A percentile compares a stretch with the other conserved stretches of the same genome.
phyloP scores from a whole-genome alignment of 2,329 filamentous ascomycete genomes.

The Fusarium sublunatum region DNA sequence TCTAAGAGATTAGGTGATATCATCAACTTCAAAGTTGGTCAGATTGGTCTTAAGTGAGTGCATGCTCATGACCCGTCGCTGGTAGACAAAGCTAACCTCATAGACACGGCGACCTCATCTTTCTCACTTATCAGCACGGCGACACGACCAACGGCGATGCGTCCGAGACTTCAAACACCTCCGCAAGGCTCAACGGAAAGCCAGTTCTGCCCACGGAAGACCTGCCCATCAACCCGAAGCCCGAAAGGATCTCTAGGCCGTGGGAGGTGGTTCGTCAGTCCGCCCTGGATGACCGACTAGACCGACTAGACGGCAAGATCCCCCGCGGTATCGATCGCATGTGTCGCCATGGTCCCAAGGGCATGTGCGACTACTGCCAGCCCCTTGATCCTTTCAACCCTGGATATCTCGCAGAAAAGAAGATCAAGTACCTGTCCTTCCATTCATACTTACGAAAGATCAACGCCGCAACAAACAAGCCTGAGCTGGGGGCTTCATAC shows the following conservation, averaged over 20 bases:
- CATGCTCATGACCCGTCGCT: background rate
- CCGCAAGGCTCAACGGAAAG: conserved; percentile 82
- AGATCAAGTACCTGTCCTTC: conserved; percentile 98
- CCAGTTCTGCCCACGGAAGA: conserved; percentile 77
- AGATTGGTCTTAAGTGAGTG: conserved; percentile 69
- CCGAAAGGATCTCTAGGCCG: conserved; percentile 58
- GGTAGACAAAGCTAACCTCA: conserved; percentile 10
- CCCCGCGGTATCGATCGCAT: conserved; percentile 82
- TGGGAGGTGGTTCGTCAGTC: conserved; percentile 96
- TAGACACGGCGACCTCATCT: conserved; percentile 89
- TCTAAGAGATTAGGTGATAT: conserved; percentile 70
- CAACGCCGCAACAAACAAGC: conserved; percentile 96
- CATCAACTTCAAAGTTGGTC: conserved; percentile 63
- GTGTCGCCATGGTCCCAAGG: conserved; percentile 95
- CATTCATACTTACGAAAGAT: conserved; percentile 94
- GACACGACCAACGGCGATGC: conserved; percentile 52
- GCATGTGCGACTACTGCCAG: conserved; percentile 99
- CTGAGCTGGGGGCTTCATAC: conserved; percentile 91
- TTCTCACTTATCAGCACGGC: conserved; percentile 79
- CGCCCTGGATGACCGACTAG: conserved; percentile 84
- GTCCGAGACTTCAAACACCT: conserved; percentile 54
- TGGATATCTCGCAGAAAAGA: conserved; percentile 91
- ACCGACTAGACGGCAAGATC: conserved; percentile 92
- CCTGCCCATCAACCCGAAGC: conserved; percentile 76
- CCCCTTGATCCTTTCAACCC: conserved; percentile 92